Evolutionary conservation across 108 stramenopile genomes (phyloP).

Genomic region (Nannochloropsis granulata): DNA sequence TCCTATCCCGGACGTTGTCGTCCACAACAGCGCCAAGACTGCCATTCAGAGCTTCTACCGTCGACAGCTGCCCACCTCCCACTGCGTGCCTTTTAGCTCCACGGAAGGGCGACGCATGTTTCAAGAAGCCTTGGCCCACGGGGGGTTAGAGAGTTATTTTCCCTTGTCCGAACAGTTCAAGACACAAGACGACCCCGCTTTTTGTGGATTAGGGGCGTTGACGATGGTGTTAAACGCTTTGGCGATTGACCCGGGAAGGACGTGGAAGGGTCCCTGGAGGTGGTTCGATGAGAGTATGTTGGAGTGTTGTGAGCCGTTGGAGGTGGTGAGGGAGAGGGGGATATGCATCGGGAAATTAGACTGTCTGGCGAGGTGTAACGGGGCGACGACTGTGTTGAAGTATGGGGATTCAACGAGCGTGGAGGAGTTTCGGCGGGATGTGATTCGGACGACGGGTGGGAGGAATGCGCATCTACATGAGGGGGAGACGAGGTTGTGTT

Average conservation of each 20-base stretch:
- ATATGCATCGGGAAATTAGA: conserved; percentile 1
- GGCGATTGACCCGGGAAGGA: conserved; percentile 62
- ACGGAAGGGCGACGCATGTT: conserved; percentile 24
- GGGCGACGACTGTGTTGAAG: neutral
- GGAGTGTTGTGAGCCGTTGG: conserved; percentile 53
- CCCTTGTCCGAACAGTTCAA: conserved; percentile 28
- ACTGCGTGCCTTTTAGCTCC: conserved; percentile 9
- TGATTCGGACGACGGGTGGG: conserved; percentile 13
- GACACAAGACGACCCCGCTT: conserved; percentile 77
- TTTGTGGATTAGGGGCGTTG: conserved; percentile 79
- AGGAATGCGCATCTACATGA: neutral
- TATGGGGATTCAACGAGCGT: conserved; percentile 10
- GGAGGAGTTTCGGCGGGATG: conserved; percentile 54
- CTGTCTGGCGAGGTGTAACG: conserved; percentile 39
- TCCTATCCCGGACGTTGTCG: neutral
- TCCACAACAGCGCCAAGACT: neutral
- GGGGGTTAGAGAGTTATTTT: conserved; percentile 34
- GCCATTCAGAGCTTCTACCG: neutral
- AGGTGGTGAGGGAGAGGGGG: conserved; percentile 26
- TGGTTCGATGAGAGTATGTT: conserved; percentile 81
- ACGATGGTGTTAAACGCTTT: conserved; percentile 74
- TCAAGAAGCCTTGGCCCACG: conserved; percentile 27
- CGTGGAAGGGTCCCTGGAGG: conserved; percentile 78
- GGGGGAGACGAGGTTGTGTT: neutral
- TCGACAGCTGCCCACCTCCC: neutral